These are phyloP conservation scores for Linum trigynum DNA, from an alignment of 345 rosid species.

Conservation along the genomic window DNA sequence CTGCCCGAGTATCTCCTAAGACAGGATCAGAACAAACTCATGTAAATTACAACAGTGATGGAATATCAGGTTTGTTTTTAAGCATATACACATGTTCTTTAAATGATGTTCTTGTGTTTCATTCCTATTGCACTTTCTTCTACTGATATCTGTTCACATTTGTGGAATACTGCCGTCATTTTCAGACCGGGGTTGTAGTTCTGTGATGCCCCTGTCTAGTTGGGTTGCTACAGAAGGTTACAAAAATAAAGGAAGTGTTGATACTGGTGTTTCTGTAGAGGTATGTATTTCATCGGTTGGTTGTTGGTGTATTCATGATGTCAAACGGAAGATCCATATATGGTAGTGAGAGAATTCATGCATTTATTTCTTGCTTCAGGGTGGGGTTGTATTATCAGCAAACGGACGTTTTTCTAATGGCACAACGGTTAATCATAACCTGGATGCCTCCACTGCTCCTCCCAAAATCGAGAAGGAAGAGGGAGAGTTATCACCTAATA, in stretches of 20 bases:
- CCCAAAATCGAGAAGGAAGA: slow-evolving; percentile 80
- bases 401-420: slow-evolving; percentile 18
- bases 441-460: slow-evolving; percentile 42
- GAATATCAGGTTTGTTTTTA: slow-evolving; percentile 35
- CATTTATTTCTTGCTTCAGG: slow-evolving; percentile 29
- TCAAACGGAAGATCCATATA: neutral
- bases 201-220: slow-evolving; percentile 28
- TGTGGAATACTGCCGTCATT: slow-evolving; percentile 14
- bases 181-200: slow-evolving; percentile 35
- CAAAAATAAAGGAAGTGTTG: slow-evolving; percentile 26
- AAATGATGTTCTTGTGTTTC: slow-evolving; percentile 5
- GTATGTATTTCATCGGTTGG: slow-evolving; percentile 23
- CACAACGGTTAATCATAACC: slow-evolving; percentile 24
- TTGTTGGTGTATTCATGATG: neutral
- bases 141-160: slow-evolving; percentile 8
- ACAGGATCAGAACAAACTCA: slow-evolving; percentile 38
- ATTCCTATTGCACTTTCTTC: slow-evolving; percentile 5
- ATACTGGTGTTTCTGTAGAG: slow-evolving; percentile 37
- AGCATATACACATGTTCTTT: slow-evolving; percentile 10
- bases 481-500: slow-evolving; percentile 90
- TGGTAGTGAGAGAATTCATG: neutral
- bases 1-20: slow-evolving; percentile 24
- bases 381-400: slow-evolving; percentile 19
- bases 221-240: slow-evolving; percentile 25
- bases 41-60: slow-evolving; percentile 29